Evolutionary conservation across 768 basidiomycete genomes (phyloP).

Genomic region (Cyathus striatus): DNA sequence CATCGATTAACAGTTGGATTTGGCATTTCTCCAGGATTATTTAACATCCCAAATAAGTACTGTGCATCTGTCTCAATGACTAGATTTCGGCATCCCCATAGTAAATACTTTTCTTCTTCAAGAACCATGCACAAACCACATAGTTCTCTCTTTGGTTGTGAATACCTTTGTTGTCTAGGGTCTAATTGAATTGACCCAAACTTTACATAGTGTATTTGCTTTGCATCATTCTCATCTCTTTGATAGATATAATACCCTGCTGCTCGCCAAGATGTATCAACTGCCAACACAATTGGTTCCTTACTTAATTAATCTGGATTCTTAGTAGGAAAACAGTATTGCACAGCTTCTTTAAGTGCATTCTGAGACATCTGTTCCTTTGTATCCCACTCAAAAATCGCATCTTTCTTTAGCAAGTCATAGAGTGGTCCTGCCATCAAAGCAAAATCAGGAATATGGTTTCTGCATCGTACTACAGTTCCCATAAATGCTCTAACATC

Average conservation of each 20-base stretch:
- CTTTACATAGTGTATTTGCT: conserved; percentile 14
- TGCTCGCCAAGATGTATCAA: conserved; percentile 12
- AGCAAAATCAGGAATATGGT: conserved; percentile 19
- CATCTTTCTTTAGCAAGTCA: conserved; percentile 15
- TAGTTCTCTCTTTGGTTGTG: conserved; percentile 35
- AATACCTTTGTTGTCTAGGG: conserved; percentile 23
- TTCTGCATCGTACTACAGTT: conserved; percentile 9
- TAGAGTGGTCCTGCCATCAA: conserved; percentile 10
- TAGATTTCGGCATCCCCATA: conserved; percentile 20
- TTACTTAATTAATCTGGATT: conserved; percentile 3
- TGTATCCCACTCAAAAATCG: conserved; percentile 12
- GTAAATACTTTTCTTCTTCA: conserved; percentile 9
- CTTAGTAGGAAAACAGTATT: conserved; percentile 1
- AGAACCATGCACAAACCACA: conserved; percentile 26
- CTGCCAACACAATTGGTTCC: conserved; percentile 1
- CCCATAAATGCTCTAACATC: conserved; percentile 20
- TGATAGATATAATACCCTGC: conserved; percentile 35
- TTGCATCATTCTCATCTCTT: conserved; percentile 11
- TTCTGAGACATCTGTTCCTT: conserved; percentile 3
- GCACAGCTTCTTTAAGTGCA: conserved; percentile 7
- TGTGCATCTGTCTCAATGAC: conserved; percentile 23
- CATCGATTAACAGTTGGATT: conserved; percentile 29
- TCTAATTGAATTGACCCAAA: conserved; percentile 36
- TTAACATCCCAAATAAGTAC: conserved; percentile 28
- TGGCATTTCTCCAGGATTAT: conserved; percentile 25